These are phyloP conservation scores for Melaleuca quinquenervia DNA, from an alignment of 345 rosid genomes.

Conservation along the genomic window DNA sequence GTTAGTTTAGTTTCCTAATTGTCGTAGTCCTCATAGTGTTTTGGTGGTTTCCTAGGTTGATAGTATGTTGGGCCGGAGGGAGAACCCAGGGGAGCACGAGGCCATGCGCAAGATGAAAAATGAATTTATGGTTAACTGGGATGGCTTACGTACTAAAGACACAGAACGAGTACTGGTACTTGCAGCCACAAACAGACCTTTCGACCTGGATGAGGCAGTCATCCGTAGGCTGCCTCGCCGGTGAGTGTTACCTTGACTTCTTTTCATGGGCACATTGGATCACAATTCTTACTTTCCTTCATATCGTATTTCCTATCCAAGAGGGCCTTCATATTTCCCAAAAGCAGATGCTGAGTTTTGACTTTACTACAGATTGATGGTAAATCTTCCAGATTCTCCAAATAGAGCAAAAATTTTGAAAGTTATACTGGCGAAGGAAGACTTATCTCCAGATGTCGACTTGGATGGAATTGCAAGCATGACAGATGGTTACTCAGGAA, in stretches of 20 bases:
- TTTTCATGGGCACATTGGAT: not conserved
- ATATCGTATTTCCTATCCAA: not conserved
- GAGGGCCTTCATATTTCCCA: not conserved
- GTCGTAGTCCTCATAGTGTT: not conserved
- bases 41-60: slow-evolving; percentile 45
- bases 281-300: not conserved
- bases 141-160: slow-evolving; percentile 74
- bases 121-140: slow-evolving; percentile 97
- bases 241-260: not conserved
- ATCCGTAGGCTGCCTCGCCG: slow-evolving; percentile 65
- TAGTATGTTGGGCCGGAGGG: slow-evolving; percentile 93
- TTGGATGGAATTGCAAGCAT: slow-evolving; percentile 59
- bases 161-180: slow-evolving; percentile 83
- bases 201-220: slow-evolving; percentile 97
- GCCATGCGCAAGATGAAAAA: slow-evolving; percentile 89
- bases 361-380: slow-evolving; percentile 52
- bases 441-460: slow-evolving; percentile 63
- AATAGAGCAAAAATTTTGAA: slow-evolving; percentile 72
- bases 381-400: slow-evolving; percentile 76
- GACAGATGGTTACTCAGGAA: slow-evolving; percentile 91
- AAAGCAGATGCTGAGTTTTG: not conserved
- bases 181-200: slow-evolving; percentile 94
- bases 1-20: not conserved
- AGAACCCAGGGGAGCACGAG: slow-evolving; percentile 81
- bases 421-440: slow-evolving; percentile 78